phyloP scores from a whole-genome alignment of 164 flowering plant genomes.

The Piper betle region DNA sequence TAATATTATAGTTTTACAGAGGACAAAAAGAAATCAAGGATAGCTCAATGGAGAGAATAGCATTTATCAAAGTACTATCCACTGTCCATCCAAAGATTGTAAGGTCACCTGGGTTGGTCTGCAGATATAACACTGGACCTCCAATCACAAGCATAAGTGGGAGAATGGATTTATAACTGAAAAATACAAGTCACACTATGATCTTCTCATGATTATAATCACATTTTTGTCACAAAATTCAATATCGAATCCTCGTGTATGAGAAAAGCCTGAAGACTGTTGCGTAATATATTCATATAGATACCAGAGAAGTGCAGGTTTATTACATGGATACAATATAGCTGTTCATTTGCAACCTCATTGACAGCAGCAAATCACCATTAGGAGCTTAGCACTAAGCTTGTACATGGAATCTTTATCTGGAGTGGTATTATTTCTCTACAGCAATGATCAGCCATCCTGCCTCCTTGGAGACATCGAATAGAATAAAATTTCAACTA shows the following conservation, averaged over 20 bases:
- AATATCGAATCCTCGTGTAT: no score
- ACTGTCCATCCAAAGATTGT: constrained; percentile 84
- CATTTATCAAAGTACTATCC: constrained; percentile 51
- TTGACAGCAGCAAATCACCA: neutral
- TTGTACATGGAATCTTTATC: no score
- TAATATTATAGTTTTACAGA: constrained; percentile 32
- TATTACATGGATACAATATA: neutral
- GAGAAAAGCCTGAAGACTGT: no score
- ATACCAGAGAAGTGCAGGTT: neutral
- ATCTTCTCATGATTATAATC: neutral
- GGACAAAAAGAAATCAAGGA: constrained; percentile 54
- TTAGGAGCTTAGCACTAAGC: neutral
- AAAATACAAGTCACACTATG: neutral
- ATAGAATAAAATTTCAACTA: no score
- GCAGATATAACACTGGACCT: constrained; percentile 70
- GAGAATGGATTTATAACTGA: neutral
- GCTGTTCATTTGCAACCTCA: neutral
- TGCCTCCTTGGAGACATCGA: no score
- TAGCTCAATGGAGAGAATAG: constrained; percentile 62
- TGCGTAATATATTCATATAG: no score
- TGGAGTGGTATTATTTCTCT: no score
- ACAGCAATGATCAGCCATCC: no score
- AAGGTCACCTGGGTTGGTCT: constrained; percentile 69
- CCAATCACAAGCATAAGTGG: neutral
- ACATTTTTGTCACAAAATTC: neutral